Conservation (phyloP, 1,284 basidiomycete species). For the Cryptococcus hybrid region DNA sequence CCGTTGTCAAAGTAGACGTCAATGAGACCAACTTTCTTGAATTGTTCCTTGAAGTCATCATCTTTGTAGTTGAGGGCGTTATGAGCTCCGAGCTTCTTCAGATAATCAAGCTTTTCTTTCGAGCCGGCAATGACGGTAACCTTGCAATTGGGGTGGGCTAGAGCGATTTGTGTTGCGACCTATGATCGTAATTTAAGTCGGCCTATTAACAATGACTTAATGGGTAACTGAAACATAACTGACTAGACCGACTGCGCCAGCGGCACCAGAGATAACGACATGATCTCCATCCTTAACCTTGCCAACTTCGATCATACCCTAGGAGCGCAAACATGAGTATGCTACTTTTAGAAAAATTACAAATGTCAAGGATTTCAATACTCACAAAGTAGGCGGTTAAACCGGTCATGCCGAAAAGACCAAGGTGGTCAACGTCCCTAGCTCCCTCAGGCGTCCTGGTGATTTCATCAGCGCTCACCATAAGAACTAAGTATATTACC, state of each 20-base stretch:
- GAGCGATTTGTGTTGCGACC: conserved; percentile 64
- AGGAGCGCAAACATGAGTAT: not conserved
- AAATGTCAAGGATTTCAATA: not conserved
- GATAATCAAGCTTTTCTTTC: conserved; percentile 76
- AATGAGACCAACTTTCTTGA: conserved; percentile 54
- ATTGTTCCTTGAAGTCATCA: conserved; percentile 63
- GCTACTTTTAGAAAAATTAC: not conserved
- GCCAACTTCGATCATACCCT: conserved; percentile 80
- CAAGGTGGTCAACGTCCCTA: conserved; percentile 69
- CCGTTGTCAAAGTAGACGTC: conserved; percentile 86
- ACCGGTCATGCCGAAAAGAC: conserved; percentile 68
- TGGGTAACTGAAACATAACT: conserved; percentile 18
- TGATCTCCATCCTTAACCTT: conserved; percentile 71
- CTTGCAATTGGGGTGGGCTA: conserved; percentile 55
- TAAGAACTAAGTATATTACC: conserved; percentile 8
- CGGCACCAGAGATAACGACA: conserved; percentile 81
- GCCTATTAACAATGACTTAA: not conserved
- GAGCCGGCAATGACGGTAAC: conserved; percentile 82
- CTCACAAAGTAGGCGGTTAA: conserved; percentile 79
- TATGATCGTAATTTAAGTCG: conserved; percentile 48
- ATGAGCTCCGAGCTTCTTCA: conserved; percentile 78
- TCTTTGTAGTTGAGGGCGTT: conserved; percentile 85
- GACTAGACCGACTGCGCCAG: conserved; percentile 68
- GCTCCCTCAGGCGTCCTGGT: conserved; percentile 58
- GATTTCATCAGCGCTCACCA: not conserved